phyloP scores from a whole-genome alignment of 2,329 filamentous ascomycete genomes.

The Colletotrichum sp. region DNA sequence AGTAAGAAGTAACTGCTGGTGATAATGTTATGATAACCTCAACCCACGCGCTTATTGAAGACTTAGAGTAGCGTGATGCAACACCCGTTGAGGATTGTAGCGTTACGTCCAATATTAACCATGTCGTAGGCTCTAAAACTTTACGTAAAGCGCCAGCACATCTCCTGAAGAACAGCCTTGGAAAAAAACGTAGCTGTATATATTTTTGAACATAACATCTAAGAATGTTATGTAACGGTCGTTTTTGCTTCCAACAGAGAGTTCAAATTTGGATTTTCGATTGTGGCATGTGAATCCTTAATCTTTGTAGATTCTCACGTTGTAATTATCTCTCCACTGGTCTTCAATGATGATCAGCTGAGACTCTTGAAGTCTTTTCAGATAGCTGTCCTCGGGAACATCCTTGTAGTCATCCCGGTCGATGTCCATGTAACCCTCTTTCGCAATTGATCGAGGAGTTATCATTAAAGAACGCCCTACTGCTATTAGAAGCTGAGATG shows the following conservation, averaged over 20 bases:
- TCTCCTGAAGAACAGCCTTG: background rate
- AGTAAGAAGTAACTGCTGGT: background rate
- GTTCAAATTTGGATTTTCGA: background rate
- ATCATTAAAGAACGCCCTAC: slow-evolving; percentile 44
- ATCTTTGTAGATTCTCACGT: background rate
- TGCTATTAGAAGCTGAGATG: slow-evolving; percentile 14
- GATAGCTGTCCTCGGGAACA: slow-evolving; percentile 36
- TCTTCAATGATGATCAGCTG: slow-evolving; percentile 48
- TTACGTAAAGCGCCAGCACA: background rate
- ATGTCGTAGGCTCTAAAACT: background rate
- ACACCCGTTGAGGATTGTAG: background rate
- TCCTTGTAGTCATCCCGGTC: slow-evolving; percentile 39
- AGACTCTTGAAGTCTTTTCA: slow-evolving; percentile 40
- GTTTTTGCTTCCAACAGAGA: background rate
- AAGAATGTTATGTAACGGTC: background rate
- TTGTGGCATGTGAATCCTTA: background rate
- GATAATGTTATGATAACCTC: background rate
- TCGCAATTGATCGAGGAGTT: slow-evolving; percentile 37
- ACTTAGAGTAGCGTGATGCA: background rate
- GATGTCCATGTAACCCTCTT: slow-evolving; percentile 44
- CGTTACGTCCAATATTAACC: background rate
- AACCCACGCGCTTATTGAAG: background rate
- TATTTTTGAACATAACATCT: background rate
- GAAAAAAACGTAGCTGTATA: background rate
- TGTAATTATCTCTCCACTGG: slow-evolving; percentile 31